Evolutionary conservation across 192 early-diverging fungal species (phyloP), one percentile per base, ranked within the genome.

Genomic region (Entomortierella parvispora): DNA sequence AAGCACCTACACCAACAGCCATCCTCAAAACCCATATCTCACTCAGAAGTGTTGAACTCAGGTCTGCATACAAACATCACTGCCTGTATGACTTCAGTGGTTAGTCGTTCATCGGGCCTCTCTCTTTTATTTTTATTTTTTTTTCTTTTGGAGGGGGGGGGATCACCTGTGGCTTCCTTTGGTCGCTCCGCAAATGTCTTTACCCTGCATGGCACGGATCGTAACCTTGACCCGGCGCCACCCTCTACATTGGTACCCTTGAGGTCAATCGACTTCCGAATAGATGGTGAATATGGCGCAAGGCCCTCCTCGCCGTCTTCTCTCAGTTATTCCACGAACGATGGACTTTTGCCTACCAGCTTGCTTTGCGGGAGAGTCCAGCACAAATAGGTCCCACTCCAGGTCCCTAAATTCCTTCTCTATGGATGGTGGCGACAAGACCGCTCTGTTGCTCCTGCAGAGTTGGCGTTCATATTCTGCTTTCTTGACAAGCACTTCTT

Each of bases 391-490:
- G 44, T n/a, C n/a, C 58, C 58, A 60, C 58, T 60, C 58, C 44
- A 60, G 58, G 46, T 60, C 58, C 44, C 44, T 46, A 60, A 42
- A 60, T 28, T 60, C 58, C 45, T 48, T 47, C 58, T 60, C 60
- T 28, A 37, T 20, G 22, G 49, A 64, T 40, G 44, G 28, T 17
- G 37, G 51, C 29, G 62, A 22, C 51, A 64, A 25, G 42, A 40
- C 26, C 51, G 32, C 47, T 32, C 50, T 62, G 29, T 62, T 62
- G 18, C 33, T 23, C 60, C 60, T 62, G 48, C 60, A 32, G 47
- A 62, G 47, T 51, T 25, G 60, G 34, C 60, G 60, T 47, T 62
- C 60, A 33, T 62, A 63, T 40, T 63, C 46, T 33, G 58, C 58
- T 61, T 63, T 51, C 46, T 52, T 63, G 47, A 51, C 61, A 42